Evolutionary conservation across 192 early-diverging fungal genomes (phyloP).

Genomic region (Cladochytrium replicatum): DNA sequence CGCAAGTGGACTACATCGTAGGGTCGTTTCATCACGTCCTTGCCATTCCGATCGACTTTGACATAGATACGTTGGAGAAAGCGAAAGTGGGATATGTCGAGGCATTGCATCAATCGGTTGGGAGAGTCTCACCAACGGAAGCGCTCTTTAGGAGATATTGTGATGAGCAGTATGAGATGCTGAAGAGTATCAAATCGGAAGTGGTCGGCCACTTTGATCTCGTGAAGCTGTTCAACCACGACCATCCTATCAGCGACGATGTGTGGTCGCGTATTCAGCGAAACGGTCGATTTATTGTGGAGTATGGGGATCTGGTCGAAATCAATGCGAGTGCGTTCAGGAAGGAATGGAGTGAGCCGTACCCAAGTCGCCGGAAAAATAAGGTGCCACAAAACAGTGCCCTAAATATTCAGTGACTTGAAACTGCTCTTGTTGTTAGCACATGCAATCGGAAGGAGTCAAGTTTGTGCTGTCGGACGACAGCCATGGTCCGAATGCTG

Average conservation of each 20-base stretch:
- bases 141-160: conserved; percentile 71
- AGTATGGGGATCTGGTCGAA: conserved; percentile 83
- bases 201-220: conserved; percentile 97
- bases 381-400: no score
- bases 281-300: conserved; percentile 71
- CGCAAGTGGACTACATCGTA: conserved; percentile 71
- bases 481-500: conserved; percentile 78
- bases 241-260: conserved; percentile 26
- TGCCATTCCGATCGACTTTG: conserved; percentile 77
- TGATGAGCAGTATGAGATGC: conserved; percentile 75
- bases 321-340: conserved; percentile 92
- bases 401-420: no score
- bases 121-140: conserved; percentile 9
- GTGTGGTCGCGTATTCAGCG: conserved; percentile 47
- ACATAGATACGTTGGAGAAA: conserved; percentile 41
- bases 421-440: no score
- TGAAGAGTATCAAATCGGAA: conserved; percentile 58
- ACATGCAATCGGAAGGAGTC: conserved; percentile 58
- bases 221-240: conserved; percentile 65
- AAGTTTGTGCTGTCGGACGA: conserved; percentile 86
- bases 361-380: no score
- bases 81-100: conserved; percentile 36
- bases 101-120: no score
- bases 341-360: conserved; percentile 73
- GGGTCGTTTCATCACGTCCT: conserved; percentile 88